phyloP scores from a whole-genome alignment of 345 rosid genomes.

The Gossypioides kirkii region DNA sequence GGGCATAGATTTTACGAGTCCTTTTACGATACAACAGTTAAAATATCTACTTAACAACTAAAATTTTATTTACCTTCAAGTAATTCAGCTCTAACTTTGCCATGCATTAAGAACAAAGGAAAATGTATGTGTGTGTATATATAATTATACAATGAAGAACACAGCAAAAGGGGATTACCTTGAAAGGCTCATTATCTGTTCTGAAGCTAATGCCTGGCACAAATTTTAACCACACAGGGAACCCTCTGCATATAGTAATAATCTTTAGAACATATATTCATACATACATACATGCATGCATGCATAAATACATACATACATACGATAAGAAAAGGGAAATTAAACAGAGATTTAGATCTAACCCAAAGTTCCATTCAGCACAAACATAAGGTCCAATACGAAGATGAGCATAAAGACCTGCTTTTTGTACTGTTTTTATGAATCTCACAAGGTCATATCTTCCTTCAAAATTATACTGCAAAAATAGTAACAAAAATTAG shows the following conservation, averaged over 20 bases:
- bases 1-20: no score
- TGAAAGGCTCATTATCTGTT: constrained; percentile 99
- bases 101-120: constrained; percentile 5
- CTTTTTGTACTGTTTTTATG: constrained; percentile 69
- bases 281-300: no score
- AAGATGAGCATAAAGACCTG: constrained; percentile 92
- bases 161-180: constrained; percentile 41
- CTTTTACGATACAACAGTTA: background rate
- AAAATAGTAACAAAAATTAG: background rate
- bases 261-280: background rate
- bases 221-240: constrained; percentile 99
- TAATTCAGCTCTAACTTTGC: constrained; percentile 3
- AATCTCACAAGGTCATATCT: constrained; percentile 94
- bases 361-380: constrained; percentile 99
- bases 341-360: constrained; percentile 17
- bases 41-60: constrained; percentile 1
- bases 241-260: constrained; percentile 57
- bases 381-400: constrained; percentile 98
- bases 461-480: constrained; percentile 84
- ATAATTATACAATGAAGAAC: background rate
- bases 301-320: no score
- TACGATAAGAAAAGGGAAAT: background rate
- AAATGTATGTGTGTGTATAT: background rate
- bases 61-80: background rate
- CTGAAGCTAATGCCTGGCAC: constrained; percentile 99